Conservation (phyloP, 495 filamentous ascomycete genomes). For the Aspergillus panamensis region DNA sequence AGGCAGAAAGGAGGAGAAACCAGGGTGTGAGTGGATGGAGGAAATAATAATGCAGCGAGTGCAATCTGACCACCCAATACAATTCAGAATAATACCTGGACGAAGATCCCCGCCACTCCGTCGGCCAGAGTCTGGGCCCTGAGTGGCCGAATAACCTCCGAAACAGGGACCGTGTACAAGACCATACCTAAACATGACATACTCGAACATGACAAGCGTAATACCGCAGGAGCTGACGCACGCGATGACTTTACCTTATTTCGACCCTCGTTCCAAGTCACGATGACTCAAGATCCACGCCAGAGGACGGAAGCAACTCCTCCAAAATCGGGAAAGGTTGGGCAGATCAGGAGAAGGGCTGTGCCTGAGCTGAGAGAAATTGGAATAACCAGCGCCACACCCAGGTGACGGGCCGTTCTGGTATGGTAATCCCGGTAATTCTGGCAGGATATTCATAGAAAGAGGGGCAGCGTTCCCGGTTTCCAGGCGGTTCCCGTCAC, state of each 20-base stretch:
- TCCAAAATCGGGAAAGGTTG: too few species aligned
- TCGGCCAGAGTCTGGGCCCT: neutral
- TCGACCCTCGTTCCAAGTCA: neutral
- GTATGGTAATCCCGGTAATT: neutral
- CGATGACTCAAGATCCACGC: too few species aligned
- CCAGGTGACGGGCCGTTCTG: neutral
- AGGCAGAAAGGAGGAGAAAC: neutral
- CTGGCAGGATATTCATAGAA: neutral
- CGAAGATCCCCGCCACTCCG: neutral
- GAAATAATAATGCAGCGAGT: neutral
- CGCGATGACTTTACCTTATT: neutral
- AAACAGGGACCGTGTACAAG: conserved; percentile 7
- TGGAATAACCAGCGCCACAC: neutral
- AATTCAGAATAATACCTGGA: conserved; percentile 8
- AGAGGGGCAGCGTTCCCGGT: neutral
- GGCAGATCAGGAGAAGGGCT: neutral
- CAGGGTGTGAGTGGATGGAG: neutral
- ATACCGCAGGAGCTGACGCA: neutral
- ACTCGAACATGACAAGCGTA: conserved; percentile 1
- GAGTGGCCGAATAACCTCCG: neutral
- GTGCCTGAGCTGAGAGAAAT: too few species aligned
- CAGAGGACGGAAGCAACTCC: too few species aligned
- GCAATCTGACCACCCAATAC: conserved; percentile 11
- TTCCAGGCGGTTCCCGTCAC: neutral
- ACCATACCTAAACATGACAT: conserved; percentile 16